phyloP scores from a whole-genome alignment of 768 basidiomycete species.

The Boletus pseudo-olivaceus region DNA sequence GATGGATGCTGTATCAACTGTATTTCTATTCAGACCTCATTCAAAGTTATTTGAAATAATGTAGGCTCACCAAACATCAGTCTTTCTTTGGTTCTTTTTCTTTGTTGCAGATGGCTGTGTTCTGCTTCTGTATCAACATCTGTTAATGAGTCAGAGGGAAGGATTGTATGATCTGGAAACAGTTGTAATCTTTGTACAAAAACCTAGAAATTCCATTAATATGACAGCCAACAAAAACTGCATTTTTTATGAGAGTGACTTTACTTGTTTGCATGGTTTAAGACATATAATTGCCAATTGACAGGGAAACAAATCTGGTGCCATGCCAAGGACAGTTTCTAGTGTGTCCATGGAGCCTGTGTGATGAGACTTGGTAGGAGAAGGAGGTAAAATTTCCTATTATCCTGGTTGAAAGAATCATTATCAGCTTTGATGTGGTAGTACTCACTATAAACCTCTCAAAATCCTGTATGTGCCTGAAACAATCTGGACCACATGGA shows the following conservation, averaged over 20 bases:
- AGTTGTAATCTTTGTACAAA: conserved; percentile 21
- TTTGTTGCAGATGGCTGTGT: not conserved
- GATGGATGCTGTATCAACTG: conserved; percentile 9
- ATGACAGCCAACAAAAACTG: not conserved
- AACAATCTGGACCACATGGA: conserved; percentile 33
- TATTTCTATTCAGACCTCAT: not conserved
- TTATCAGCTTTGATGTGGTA: fast-evolving
- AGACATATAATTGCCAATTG: conserved; percentile 46
- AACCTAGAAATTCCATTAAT: conserved; percentile 1
- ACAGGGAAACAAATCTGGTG: conserved; percentile 48
- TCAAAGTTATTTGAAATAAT: not conserved
- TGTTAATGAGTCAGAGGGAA: conserved; percentile 6
- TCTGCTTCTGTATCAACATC: not conserved
- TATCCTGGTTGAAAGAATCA: not conserved
- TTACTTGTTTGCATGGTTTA: conserved; percentile 47
- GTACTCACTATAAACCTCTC: conserved; percentile 21
- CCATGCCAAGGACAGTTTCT: conserved; percentile 36
- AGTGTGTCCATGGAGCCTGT: conserved; percentile 22
- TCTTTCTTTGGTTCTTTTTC: conserved; percentile 1
- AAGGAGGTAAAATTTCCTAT: conserved; percentile 25
- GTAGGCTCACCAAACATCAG: conserved; percentile 16
- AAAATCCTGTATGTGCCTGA: conserved; percentile 24
- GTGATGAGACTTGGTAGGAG: conserved; percentile 4
- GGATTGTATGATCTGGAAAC: conserved; percentile 17
- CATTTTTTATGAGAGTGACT: not conserved